phyloP scores from a whole-genome alignment of 257 asterid genomes.

The Henckelia pumila region DNA sequence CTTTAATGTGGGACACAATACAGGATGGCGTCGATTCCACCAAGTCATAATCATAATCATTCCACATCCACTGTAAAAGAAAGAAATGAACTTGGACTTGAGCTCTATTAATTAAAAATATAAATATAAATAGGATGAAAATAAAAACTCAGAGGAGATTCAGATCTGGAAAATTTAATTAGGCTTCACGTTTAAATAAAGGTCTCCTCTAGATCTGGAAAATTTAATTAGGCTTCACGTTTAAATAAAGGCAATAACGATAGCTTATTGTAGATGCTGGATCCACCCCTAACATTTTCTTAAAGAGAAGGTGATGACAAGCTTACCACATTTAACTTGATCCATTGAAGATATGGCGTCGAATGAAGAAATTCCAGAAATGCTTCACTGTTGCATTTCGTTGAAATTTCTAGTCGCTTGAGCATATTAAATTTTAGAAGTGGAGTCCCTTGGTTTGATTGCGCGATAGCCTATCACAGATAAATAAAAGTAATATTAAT shows the following conservation, averaged over 20 bases:
- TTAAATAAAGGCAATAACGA: too few relatives aligned
- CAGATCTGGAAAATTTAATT: too few relatives aligned
- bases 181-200: too few relatives aligned
- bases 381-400: not conserved
- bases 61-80: not conserved
- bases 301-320: not conserved
- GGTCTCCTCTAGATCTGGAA: too few relatives aligned
- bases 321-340: slow-evolving; percentile 9
- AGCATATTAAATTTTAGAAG: not conserved
- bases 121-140: too few relatives aligned
- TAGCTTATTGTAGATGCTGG: too few relatives aligned
- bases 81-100: too few relatives aligned
- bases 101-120: too few relatives aligned
- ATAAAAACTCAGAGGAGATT: too few relatives aligned
- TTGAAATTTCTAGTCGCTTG: not conserved
- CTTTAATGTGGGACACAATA: slow-evolving; percentile 9
- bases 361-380: slow-evolving; percentile 1
- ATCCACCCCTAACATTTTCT: too few relatives aligned
- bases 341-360: slow-evolving; percentile 1
- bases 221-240: too few relatives aligned
- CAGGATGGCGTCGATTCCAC: not conserved
- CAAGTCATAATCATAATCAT: not conserved
- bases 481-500: not conserved
- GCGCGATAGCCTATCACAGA: slow-evolving; percentile 8
- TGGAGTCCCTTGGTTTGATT: not conserved